Base-by-base conservation (phyloP, 225 moss, liverwort and hornwort genomes). In the Pseudisothecium myosuroides region DNA sequence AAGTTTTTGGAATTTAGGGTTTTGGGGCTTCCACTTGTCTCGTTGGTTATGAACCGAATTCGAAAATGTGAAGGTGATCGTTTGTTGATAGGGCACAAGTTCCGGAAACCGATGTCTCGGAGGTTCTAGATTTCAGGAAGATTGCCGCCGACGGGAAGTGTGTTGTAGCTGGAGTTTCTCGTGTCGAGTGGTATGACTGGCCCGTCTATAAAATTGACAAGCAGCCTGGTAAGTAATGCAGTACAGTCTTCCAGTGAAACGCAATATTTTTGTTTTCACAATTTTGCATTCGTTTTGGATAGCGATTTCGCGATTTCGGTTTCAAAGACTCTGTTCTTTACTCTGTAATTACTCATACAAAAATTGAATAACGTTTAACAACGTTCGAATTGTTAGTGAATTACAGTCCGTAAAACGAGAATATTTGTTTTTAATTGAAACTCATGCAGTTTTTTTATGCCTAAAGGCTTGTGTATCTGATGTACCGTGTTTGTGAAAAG, bases 61-160 rank as follows among this genome's bases (percentile, higher is more conserved):
- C n/a, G 8, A 58, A 71, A 55, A 62, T 61, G 12, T 84, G 64
- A 86, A 72, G 75, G 55, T 52, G 77, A 73, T 83, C 50, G 59
- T 69, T n/a, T 80, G n/a, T 76, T 83, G 81, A 74, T 90, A 96
- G 95, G 88, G 90, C 91, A 54, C 93, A 90, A 68, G 95, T 96
- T 85, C 97, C 97, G 34, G 91, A 91, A 32, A 96, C 95, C 60
- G 95, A 99, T 91, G 87, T 97, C 37, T 96, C 96, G 27, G 92
- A 94, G 90, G 97, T 99, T 77, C 85, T 99, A 88, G 99, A 99
- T 94, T 94, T 97, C 66, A 83, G 87, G 72, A 96, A 88, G 69
- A 91, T 94, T 87, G 91, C 83, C 36, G 87, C 92, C 45, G 86
- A 76, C 52, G 77, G 93, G 75, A 76, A 67, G 34, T 90, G 82